Base-by-base conservation (phyloP, 2,329 filamentous ascomycete species). In the Hymenoscyphus repandus region DNA sequence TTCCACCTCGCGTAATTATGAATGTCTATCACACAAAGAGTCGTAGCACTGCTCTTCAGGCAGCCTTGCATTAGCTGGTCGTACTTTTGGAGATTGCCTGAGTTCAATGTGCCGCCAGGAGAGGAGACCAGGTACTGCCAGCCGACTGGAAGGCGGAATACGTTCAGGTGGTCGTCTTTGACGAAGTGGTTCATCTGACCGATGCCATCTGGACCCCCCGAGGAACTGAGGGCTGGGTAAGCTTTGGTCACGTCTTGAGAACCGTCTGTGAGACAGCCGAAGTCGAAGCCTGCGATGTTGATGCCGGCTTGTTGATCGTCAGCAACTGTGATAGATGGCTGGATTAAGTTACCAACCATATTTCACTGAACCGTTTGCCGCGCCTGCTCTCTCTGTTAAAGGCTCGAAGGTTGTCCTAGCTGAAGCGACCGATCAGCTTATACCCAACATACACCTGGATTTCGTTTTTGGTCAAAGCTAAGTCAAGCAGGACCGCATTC, bases 1-100 rank as follows among this genome's bases (percentile, higher is more conserved):
- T 86, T 76, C 73, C 78, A 85, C 43, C 82, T 74, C 0, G 75
- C 81, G 66, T 64, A 80, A 65, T 79, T 80, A 68, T 80, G 75
- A 27, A 79, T 61, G 59, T 84, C 80, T 49, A 85, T 69, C 60
- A 84, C 77, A 64, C 81, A 85, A 11, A 36, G 13, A 13, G 42
- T 45, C 55, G 72, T 67, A 1, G 79, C 77, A 18, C 79, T 79
- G 0, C 78, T 77, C 15, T 62, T 68, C 22, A 27, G 22, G 7
- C 22, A 27, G 4, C 7, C 22, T 27, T 27, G 22, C 22, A 27
- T 27, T 4, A 27, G 22, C 7, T 27, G 22, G 22, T 27, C 22
- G 7, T 27, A 27, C 22, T 27, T 27, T 27, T 27, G 22, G 4
- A 27, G 22, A 7, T 27, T 27, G 10, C 11, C 65, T n/a, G 65